phyloP scores from a whole-genome alignment of 768 basidiomycete species.

The Collybia mongolica region DNA sequence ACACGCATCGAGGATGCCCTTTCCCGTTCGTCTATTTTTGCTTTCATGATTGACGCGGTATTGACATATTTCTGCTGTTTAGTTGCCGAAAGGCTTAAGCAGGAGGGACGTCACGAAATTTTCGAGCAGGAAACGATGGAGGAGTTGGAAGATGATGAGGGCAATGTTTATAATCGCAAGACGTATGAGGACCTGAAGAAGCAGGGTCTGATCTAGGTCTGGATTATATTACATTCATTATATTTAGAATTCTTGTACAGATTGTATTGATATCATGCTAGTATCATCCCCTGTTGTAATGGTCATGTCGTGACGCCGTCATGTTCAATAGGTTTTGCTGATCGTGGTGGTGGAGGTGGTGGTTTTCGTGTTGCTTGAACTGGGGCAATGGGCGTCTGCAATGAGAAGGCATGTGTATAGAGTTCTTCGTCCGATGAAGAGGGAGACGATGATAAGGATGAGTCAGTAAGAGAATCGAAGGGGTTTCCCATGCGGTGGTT shows the following conservation, averaged over 20 bases:
- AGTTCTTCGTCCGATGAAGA: constrained; percentile 87
- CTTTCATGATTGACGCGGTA: background rate
- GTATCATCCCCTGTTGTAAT: background rate
- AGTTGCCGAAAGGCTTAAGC: constrained; percentile 98
- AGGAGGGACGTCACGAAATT: constrained; percentile 93
- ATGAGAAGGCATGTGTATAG: constrained; percentile 68
- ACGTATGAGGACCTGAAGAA: constrained; percentile 98
- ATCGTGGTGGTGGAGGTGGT: constrained; percentile 43
- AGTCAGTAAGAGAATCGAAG: constrained; percentile 68
- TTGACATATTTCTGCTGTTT: constrained; percentile 2
- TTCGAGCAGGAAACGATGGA: constrained; percentile 95
- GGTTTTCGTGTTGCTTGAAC: constrained; percentile 42
- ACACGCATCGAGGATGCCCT: constrained; percentile 96
- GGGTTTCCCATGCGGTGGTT: constrained; percentile 51
- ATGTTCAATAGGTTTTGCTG: constrained; percentile 17
- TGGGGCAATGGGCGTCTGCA: constrained; percentile 71
- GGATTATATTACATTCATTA: background rate
- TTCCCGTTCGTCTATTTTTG: constrained; percentile 59
- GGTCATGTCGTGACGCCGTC: background rate
- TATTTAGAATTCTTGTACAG: background rate
- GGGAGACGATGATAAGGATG: constrained; percentile 70
- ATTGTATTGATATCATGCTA: background rate
- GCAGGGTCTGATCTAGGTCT: constrained; percentile 77
- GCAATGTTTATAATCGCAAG: constrained; percentile 97
- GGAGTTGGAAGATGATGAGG: constrained; percentile 97